Evolutionary conservation across 306 rosid genomes (phyloP).

Genomic region (Oemleria cerasiformis): DNA sequence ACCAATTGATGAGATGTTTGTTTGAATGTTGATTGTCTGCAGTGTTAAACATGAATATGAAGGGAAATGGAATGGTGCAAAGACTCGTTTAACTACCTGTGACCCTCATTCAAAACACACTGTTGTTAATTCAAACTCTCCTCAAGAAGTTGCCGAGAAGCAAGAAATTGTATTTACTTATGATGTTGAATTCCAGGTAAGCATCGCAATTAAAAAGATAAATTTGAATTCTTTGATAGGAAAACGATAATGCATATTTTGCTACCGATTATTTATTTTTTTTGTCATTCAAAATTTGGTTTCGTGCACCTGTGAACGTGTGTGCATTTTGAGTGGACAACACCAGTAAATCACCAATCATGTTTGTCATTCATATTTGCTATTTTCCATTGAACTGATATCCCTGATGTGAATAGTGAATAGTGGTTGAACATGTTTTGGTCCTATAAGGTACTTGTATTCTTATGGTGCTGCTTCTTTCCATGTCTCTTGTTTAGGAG

Average conservation of each 20-base stretch:
- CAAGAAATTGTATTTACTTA: constrained; percentile 84
- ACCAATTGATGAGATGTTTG: constrained; percentile 21
- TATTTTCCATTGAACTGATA: neutral
- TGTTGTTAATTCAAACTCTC: constrained; percentile 72
- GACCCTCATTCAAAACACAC: constrained; percentile 87
- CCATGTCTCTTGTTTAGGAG: constrained; percentile 50
- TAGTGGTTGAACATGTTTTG: neutral
- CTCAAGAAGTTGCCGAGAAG: constrained; percentile 93
- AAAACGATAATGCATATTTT: neutral
- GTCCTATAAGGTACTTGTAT: too few relatives aligned
- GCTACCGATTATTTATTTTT: neutral
- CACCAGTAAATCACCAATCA: neutral
- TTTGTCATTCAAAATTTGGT: too few relatives aligned
- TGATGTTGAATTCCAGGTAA: constrained; percentile 94
- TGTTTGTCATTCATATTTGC: neutral
- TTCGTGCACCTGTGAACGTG: too few relatives aligned
- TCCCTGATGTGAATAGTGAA: neutral
- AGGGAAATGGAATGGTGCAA: constrained; percentile 67
- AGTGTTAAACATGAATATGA: constrained; percentile 88
- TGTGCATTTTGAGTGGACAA: too few relatives aligned
- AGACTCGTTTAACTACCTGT: constrained; percentile 79
- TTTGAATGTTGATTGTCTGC: constrained; percentile 30
- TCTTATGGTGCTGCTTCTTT: neutral
- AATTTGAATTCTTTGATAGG: neutral
- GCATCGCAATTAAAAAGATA: neutral